phyloP scores from a whole-genome alignment of 306 rosid genomes.

The Senna tora region DNA sequence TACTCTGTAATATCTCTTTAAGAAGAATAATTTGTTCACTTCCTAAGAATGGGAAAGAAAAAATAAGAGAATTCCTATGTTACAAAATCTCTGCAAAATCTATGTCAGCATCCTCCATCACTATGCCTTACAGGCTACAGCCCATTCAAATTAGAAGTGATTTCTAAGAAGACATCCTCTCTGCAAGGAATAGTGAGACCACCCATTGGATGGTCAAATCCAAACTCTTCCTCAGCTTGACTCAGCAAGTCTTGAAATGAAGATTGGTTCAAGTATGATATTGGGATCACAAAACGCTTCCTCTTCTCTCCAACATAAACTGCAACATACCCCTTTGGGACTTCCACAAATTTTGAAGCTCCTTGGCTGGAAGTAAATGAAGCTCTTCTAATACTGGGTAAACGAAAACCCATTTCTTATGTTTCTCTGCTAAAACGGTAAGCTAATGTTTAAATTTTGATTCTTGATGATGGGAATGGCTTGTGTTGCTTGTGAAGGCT shows the following conservation, averaged over 20 bases:
- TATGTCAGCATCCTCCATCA: background rate
- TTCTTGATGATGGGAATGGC: too few relatives aligned
- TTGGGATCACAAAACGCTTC: slow-evolving; percentile 41
- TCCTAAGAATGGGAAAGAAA: background rate
- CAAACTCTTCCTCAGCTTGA: slow-evolving; percentile 55
- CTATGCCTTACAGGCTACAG: slow-evolving; percentile 20
- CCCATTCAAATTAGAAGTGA: slow-evolving; percentile 36
- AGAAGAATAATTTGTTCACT: background rate
- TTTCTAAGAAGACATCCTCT: slow-evolving; percentile 47
- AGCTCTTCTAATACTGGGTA: slow-evolving; percentile 22
- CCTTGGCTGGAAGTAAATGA: slow-evolving; percentile 31
- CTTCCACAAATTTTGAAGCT: slow-evolving; percentile 24
- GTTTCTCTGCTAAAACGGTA: background rate
- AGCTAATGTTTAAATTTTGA: background rate
- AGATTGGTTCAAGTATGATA: background rate
- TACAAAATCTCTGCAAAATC: slow-evolving; percentile 8
- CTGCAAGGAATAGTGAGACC: slow-evolving; percentile 57
- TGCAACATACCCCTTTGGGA: slow-evolving; percentile 41
- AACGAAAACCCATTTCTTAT: slow-evolving; percentile 19
- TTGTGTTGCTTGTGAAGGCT: slow-evolving; percentile 4
- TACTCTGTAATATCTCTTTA: background rate
- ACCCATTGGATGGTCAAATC: slow-evolving; percentile 55
- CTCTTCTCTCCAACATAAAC: slow-evolving; percentile 57
- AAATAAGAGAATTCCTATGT: background rate
- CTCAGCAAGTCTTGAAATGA: slow-evolving; percentile 31